Base-by-base conservation (phyloP, 2,329 filamentous ascomycete genomes). In the Alternaria brassicae region DNA sequence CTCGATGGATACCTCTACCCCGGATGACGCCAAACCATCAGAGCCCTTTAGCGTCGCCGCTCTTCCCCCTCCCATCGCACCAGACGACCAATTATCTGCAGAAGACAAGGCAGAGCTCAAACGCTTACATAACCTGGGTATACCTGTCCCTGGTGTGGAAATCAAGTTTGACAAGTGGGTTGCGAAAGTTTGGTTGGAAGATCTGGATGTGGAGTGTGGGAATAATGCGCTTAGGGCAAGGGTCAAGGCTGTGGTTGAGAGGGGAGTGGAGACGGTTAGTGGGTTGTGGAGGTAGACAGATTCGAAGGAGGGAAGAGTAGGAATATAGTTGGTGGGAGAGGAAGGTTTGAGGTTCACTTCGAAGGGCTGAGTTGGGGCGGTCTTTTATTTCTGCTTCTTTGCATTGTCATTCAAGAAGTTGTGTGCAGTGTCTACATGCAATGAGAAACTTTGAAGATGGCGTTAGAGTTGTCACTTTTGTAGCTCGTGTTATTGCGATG, bases 181-280 rank as follows among this genome's bases (percentile, higher is more conserved):
- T 53, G 95, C 94, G 6, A 91, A 88, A 62, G 89, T 99, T 6
- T 98, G 94, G 93, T 81, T 99, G 37, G 95, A 98, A 82, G 88
- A 91, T 67, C 79, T 98, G 42, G 92, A 96, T 69, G 91, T 99
- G 4, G 95, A 98, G 78, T 96, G 92, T 76, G 81, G 81, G 54
- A 92, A 92, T 65, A 87, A 88, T 63, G 87, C 92, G 17, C 86
- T 97, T 72, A 88, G 88, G 45, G 94, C 96, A 77, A 85, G 95
- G 58, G 91, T 99, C 5, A 86, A 90, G 68, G 92, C 92, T 1
- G 92, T 99, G 8, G 91, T 97, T 10, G 94, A 98, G 77, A 85
- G 93, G 66, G 93, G 91, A 0, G 89, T 94, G 3, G 93, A 97
- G 81, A 91, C 93, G 25, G 91, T 93, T 15, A 69, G 65, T 68